Evolutionary conservation across 345 rosid species (phyloP), one percentile per base, ranked within the genome.

Genomic region (Populus pruinosa): DNA sequence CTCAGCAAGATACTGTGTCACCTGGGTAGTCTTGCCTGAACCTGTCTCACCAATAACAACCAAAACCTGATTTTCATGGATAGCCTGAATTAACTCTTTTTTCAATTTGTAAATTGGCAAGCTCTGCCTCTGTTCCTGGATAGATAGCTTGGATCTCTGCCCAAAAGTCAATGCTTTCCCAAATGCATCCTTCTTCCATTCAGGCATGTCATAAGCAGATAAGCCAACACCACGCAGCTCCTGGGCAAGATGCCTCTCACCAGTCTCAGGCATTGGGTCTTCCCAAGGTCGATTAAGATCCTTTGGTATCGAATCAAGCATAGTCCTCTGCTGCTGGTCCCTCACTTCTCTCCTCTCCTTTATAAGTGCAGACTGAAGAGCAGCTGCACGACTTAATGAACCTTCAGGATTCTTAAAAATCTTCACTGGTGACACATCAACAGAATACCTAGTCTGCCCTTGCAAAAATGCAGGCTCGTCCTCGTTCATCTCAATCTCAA

Each of bases 261-360:
- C 97, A 35, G 85, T 90, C 89, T 93, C 96, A 1, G 97, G 97
- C 93, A 90, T 91, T 72, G 97, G 97, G 61, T 91, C 98, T 87
- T 93, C 98, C 99, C 98, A 95, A 21, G 96, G 95, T 77, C 94
- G 96, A 89, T 95, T 95, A 78, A 95, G 91, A 93, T 95, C 99
- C 87, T 95, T 93, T 2, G 97, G 98, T 43, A 95, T 93, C 4
- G 91, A 91, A 83, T 95, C 98, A 75, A 95, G 93, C 97, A 93
- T 91, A 9, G 94, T 91, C 78, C 96, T 86, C 79, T 91, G 97
- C 83, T 91, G 96, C 78, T 95, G 93, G 71, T 91, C 98, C 78
- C 90, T 76, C 39, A 93, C 89, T 79, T 95, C 96, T 85, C 92
- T 88, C 68, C 94, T 81, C 75, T 93, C 98, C 87, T 95, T 93